A percentile compares a stretch with the other conserved stretches of the same genome.
phyloP scores from a whole-genome alignment of 371 early-diverging fungal genomes.

The Lichtheimia ramosa region DNA sequence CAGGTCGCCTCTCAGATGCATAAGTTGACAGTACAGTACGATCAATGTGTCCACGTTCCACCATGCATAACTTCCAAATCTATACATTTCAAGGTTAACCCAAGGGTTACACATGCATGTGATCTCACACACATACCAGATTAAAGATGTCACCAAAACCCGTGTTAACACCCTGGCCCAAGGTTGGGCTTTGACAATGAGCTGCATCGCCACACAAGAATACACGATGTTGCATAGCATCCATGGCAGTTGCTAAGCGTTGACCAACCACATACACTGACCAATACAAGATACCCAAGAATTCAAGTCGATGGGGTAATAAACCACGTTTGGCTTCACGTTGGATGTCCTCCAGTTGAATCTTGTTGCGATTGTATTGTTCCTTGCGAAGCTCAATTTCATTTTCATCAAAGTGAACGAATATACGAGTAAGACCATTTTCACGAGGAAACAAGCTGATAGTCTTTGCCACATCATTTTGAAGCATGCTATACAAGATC shows the following conservation, averaged over 20 bases:
- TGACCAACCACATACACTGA: conserved; percentile 50
- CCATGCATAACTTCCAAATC: conserved; percentile 44
- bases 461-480: conserved; percentile 38
- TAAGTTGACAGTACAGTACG: conserved; percentile 28
- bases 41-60: conserved; percentile 29
- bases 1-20: conserved; percentile 32
- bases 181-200: conserved; percentile 44
- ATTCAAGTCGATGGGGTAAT: conserved; percentile 45
- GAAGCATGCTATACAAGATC: conserved; percentile 26
- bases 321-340: conserved; percentile 47
- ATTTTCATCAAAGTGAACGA: conserved; percentile 46
- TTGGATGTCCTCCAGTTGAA: conserved; percentile 48
- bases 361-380: conserved; percentile 45
- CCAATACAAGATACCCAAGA: conserved; percentile 48
- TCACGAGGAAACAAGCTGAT: conserved; percentile 44
- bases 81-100: conserved; percentile 2
- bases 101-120: not conserved
- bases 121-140: not conserved
- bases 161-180: conserved; percentile 47
- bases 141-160: conserved; percentile 40
- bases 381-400: conserved; percentile 39
- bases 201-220: conserved; percentile 50
- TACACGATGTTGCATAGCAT: conserved; percentile 29
- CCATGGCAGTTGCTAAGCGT: conserved; percentile 29
- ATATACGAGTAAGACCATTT: conserved; percentile 44